Evolutionary conservation across 257 asterid species (phyloP).

Genomic region (Solanum clarkiae): DNA sequence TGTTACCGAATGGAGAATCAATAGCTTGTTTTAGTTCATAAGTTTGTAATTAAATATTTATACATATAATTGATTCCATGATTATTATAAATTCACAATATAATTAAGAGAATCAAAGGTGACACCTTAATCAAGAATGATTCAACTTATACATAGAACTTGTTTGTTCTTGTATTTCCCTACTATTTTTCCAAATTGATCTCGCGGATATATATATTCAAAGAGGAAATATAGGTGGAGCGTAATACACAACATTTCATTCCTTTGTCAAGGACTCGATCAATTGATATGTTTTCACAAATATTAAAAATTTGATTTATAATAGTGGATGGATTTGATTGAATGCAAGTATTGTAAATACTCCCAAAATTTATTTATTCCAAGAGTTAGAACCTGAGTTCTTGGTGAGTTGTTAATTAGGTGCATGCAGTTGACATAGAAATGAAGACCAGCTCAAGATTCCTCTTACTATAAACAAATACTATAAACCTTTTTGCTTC

Average conservation of each 20-base stretch:
- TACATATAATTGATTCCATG: neutral
- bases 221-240: neutral
- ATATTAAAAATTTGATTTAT: neutral
- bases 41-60: neutral
- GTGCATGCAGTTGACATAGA: neutral
- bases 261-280: neutral
- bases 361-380: neutral
- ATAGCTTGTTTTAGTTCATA: neutral
- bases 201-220: neutral
- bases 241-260: neutral
- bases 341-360: neutral
- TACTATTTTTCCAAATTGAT: neutral
- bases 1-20: neutral
- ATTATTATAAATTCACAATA: neutral
- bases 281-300: neutral
- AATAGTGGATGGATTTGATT: neutral
- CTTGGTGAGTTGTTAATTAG: neutral
- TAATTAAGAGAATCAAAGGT: neutral
- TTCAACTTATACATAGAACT: neutral
- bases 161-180: neutral
- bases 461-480: neutral
- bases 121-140: neutral
- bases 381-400: neutral
- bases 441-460: neutral
- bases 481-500: neutral